Conservation (phyloP, 306 rosid genomes). For the Corylus heterophylla region DNA sequence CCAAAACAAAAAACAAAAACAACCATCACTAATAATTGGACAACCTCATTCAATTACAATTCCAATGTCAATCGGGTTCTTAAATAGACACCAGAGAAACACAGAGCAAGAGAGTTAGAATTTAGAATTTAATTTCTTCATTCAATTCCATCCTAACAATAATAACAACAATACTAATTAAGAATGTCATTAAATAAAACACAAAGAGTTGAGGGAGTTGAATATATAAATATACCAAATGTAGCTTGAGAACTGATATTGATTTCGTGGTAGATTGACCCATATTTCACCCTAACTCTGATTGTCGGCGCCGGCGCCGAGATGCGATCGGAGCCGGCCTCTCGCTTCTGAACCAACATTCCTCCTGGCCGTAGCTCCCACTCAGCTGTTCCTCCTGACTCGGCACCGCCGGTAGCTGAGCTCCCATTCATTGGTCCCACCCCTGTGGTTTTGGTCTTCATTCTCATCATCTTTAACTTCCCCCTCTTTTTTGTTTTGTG, state of each 20-base stretch:
- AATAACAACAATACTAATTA: background rate
- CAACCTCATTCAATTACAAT: background rate
- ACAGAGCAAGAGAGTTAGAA: background rate
- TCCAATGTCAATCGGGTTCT: background rate
- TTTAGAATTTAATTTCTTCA: background rate
- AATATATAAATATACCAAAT: slow-evolving; percentile 52
- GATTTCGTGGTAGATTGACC: slow-evolving; percentile 79
- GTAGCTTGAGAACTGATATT: slow-evolving; percentile 77
- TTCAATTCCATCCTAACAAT: background rate
- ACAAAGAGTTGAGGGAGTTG: background rate
- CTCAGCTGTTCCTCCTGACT: slow-evolving; percentile 48
- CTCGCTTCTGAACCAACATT: slow-evolving; percentile 90
- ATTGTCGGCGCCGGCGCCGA: slow-evolving; percentile 62
- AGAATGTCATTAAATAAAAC: background rate
- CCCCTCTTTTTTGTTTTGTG: background rate
- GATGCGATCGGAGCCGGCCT: slow-evolving; percentile 58
- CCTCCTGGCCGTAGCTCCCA: slow-evolving; percentile 99
- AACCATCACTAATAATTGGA: background rate
- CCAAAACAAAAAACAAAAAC: background rate
- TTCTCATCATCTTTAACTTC: slow-evolving; percentile 67
- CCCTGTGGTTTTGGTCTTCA: slow-evolving; percentile 58
- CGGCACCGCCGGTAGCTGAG: slow-evolving; percentile 40
- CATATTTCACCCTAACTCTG: slow-evolving; percentile 77
- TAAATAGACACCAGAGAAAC: background rate
- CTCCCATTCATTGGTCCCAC: slow-evolving; percentile 42